phyloP scores from a whole-genome alignment of 345 rosid genomes.

The Noccaea caerulescens region DNA sequence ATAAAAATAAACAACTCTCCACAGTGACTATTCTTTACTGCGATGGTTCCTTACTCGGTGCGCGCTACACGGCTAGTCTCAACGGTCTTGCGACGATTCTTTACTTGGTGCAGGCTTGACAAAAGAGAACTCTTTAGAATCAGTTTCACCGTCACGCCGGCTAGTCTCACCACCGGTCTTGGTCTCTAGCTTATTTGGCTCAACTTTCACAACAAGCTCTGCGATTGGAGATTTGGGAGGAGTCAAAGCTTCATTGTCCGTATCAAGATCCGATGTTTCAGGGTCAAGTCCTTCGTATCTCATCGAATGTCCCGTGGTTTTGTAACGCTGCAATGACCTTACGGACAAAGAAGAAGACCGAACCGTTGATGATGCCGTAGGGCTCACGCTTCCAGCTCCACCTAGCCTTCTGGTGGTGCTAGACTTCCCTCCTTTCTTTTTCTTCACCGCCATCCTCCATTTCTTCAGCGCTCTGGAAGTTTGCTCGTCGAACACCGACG shows the following conservation, averaged over 20 bases:
- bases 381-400: slow-evolving; percentile 53
- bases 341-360: slow-evolving; percentile 45
- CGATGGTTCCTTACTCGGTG: slow-evolving; percentile 32
- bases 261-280: slow-evolving; percentile 65
- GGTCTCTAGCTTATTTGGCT: slow-evolving; percentile 39
- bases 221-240: slow-evolving; percentile 52
- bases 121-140: slow-evolving; percentile 72
- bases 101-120: slow-evolving; percentile 52
- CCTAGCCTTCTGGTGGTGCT: slow-evolving; percentile 55
- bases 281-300: slow-evolving; percentile 56
- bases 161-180: slow-evolving; percentile 44
- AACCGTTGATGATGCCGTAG: slow-evolving; percentile 39
- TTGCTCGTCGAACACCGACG: slow-evolving; percentile 88
- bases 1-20: not conserved
- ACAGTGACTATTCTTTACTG: not conserved
- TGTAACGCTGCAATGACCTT: slow-evolving; percentile 61
- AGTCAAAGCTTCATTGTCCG: slow-evolving; percentile 56
- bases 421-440: slow-evolving; percentile 51
- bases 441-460: slow-evolving; percentile 85
- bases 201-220: slow-evolving; percentile 50
- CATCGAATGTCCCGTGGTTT: slow-evolving; percentile 80
- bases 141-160: slow-evolving; percentile 36
- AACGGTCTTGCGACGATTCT: slow-evolving; percentile 44
- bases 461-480: slow-evolving; percentile 88
- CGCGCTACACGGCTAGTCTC: slow-evolving; percentile 48